Conservation (phyloP, 2,329 filamentous ascomycete species). For the Pseudofabraea citricarpa region DNA sequence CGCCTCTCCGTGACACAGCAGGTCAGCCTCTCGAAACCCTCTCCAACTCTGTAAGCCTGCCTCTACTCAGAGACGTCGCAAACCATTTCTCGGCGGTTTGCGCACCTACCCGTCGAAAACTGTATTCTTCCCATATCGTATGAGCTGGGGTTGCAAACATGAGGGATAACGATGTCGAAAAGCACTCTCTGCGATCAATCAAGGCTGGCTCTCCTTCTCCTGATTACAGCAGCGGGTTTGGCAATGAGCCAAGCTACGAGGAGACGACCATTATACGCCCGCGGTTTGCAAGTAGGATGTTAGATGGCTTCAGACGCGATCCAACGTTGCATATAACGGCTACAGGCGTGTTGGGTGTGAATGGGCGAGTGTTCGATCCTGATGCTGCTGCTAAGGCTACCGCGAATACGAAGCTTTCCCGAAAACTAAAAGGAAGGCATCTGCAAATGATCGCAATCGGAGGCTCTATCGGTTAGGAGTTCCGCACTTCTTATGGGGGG, state of each 20-base stretch:
- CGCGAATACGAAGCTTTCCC: slow-evolving; percentile 67
- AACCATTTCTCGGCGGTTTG: too few species aligned
- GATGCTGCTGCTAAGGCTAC: slow-evolving; percentile 58
- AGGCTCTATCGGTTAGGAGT: slow-evolving; percentile 28
- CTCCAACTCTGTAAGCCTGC: too few species aligned
- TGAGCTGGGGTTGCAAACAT: background rate
- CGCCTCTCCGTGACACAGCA: too few species aligned
- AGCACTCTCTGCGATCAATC: background rate
- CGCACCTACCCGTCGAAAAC: background rate
- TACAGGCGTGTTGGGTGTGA: slow-evolving; percentile 27
- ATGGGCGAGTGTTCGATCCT: slow-evolving; percentile 48
- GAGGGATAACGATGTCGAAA: slow-evolving; percentile 1
- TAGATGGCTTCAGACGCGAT: slow-evolving; percentile 24
- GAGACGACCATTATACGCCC: slow-evolving; percentile 14
- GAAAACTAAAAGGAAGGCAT: slow-evolving; percentile 78
- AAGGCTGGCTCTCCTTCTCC: slow-evolving; percentile 8
- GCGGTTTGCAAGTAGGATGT: slow-evolving; percentile 11
- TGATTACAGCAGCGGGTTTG: slow-evolving; percentile 14
- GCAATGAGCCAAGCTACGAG: slow-evolving; percentile 19
- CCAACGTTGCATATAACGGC: slow-evolving; percentile 42
- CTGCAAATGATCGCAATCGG: slow-evolving; percentile 98
- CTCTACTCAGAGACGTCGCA: too few species aligned
- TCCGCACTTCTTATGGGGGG: background rate
- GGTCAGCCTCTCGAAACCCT: too few species aligned
- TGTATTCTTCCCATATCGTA: background rate